Evolutionary conservation across 257 asterid species (phyloP), one percentile per base, ranked within the genome.

Genomic region (Asclepias syriaca): DNA sequence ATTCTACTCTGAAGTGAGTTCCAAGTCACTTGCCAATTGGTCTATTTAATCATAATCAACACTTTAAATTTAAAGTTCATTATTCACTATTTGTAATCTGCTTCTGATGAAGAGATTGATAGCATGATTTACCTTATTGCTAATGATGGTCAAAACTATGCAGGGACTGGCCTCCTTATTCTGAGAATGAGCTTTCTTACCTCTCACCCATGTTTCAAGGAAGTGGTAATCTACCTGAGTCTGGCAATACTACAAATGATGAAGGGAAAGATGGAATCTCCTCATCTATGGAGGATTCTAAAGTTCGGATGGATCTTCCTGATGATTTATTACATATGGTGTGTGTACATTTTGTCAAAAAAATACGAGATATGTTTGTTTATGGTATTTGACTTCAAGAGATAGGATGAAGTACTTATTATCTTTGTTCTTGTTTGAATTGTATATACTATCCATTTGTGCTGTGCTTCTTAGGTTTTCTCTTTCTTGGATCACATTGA

Each of bases 301-400:
- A 84, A 71, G 86, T 88, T 74, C 88, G 91, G 72, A 92, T 95
- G 97, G 98, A 95, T 88, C 98, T 95, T 77, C 90, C 97, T 13
- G 98, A 90, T 75, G 99, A 95, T 85, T 89, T 95, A 74, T 74
- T 95, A 79, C 99, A 95, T 73, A 90, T 92, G 99, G 99, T 95
- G 86, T 63, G 32, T 63, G 32, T 64, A 48, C 73, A 24, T 16
- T 64, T 66, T 46, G 57, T 49, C 46, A 40, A 39, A 22, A 50
- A 51, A 29, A 24, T 45, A 11, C 8, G 48, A 68, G 29, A 66
- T 49, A 21, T 55, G 63, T 74, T 78, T 49, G 21, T 40, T 59
- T 46, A n/a, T 29, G 22, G 14, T 61, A 37, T 15, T 61, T 34
- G 7, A 32, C 19, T 69, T 12, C 2, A 13, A 34, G 24, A 34